These are phyloP conservation scores for Fusarium sp. DNA, from an alignment of 2,329 filamentous ascomycete species.

Conservation along the genomic window DNA sequence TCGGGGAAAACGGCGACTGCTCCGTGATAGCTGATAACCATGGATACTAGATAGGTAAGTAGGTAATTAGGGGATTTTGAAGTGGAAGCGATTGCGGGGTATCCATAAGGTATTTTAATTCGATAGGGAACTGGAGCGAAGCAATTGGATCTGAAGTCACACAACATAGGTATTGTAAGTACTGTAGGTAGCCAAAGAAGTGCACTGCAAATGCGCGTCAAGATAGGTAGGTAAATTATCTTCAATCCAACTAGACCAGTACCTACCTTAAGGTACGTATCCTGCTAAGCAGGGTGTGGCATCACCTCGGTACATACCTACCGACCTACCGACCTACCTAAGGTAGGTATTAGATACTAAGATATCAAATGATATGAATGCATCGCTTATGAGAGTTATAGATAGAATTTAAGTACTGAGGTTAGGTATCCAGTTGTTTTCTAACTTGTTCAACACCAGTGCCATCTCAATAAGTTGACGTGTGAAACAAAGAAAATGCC, in stretches of 20 bases:
- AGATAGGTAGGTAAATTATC: not conserved
- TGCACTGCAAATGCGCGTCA: not conserved
- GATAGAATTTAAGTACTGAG: not conserved
- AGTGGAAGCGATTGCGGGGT: slow-evolving; percentile 34
- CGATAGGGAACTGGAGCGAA: slow-evolving; percentile 7
- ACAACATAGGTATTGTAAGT: not conserved
- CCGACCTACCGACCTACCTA: too few relatives aligned
- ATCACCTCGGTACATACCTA: too few relatives aligned
- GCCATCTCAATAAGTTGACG: not conserved
- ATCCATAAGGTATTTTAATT: slow-evolving; percentile 18
- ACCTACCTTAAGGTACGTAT: too few relatives aligned
- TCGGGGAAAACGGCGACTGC: slow-evolving; percentile 31
- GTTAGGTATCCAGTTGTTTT: not conserved
- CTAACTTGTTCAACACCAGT: not conserved
- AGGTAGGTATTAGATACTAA: not conserved
- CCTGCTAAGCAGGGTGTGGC: too few relatives aligned
- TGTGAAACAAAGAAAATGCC: not conserved
- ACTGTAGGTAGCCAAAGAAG: not conserved
- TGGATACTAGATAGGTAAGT: slow-evolving; percentile 7
- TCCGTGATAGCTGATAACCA: slow-evolving; percentile 28
- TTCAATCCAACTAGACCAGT: not conserved
- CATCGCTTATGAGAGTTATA: not conserved
- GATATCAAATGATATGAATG: not conserved
- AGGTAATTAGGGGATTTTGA: slow-evolving; percentile 10
- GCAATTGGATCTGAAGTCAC: slow-evolving; percentile 1